Evolutionary conservation across 495 filamentous ascomycete species (phyloP), one percentile per base, ranked within the genome.

Genomic region (Xylaria sp.): DNA sequence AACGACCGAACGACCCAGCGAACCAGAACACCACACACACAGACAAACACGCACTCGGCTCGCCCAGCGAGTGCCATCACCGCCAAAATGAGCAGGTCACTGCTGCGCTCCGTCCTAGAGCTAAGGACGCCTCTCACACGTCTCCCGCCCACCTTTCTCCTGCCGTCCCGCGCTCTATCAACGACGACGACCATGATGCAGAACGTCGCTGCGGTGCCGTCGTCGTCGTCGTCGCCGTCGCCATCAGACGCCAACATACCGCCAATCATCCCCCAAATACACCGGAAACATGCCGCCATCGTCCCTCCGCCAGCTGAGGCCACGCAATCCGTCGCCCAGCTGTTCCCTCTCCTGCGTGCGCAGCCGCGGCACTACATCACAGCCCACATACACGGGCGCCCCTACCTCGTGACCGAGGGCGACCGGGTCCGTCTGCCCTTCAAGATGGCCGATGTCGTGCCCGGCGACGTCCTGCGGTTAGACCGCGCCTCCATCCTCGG

Each of bases 341-440:
- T 93, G 43, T 91, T 97, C 63, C 93, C 95, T 4, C 85, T 93
- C 70, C 90, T 99, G 48, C 85, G 85, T 71, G 84, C 90, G 48
- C 96, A 99, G 81, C 85, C 88, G 11, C 85, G 88, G 0, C 93
- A 97, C 87, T 99, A 97, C 87, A 89, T 96, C 70, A 92, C 90
- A 33, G 86, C 92, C 12, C 93, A 96, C 82, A 90, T 99, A 76
- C 93, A 99, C 84, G 91, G 89, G 5, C 86, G 86, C 24, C 93
- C 94, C 21, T 99, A 97, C 87, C 93, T 98, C 6, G 87, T 98
- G 72, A 98, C 94, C 0, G 82, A 81, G 43, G 97, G 96, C 71
- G 96, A 98, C 79, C 87, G 86, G 48, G 74, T 99, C 2, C 93
- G 93, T n/a, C 89, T 99, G 52, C 97, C 96, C n/a, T 98, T 98